These are phyloP conservation scores for Meyerozyma smithsonii DNA, from an alignment of 1,139 yeast species.

Conservation along the genomic window DNA sequence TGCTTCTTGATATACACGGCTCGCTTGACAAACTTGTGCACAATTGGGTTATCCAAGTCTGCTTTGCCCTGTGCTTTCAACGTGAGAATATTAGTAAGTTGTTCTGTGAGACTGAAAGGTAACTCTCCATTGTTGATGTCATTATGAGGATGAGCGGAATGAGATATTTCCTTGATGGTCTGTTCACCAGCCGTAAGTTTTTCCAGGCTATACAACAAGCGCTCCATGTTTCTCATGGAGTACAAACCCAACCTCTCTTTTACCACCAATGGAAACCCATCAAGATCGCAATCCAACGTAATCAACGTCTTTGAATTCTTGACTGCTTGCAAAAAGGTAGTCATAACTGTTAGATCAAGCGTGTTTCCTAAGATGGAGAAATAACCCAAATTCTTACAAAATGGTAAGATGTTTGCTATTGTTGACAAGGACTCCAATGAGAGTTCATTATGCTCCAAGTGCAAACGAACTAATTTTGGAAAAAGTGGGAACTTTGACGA, in stretches of 20 bases:
- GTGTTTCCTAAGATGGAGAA: conserved; percentile 59
- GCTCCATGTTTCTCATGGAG: conserved; percentile 70
- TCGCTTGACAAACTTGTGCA: conserved; percentile 37
- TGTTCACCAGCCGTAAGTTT: neutral
- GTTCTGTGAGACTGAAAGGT: conserved; percentile 28
- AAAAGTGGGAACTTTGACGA: conserved; percentile 56
- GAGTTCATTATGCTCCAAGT: conserved; percentile 57
- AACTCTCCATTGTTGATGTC: neutral
- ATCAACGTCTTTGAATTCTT: conserved; percentile 37
- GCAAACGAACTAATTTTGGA: conserved; percentile 51
- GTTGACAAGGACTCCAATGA: conserved; percentile 43
- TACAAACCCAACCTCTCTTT: conserved; percentile 60
- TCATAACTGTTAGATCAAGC: conserved; percentile 39
- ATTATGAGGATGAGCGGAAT: too few relatives aligned
- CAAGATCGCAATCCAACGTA: conserved; percentile 37
- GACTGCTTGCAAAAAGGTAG: conserved; percentile 38
- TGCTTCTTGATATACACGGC: conserved; percentile 41
- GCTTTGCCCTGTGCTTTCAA: conserved; percentile 21
- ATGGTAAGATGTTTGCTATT: conserved; percentile 59
- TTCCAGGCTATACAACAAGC: conserved; percentile 17
- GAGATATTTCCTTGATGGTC: neutral
- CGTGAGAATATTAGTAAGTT: conserved; percentile 29
- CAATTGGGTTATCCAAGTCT: conserved; percentile 22
- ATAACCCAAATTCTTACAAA: conserved; percentile 53
- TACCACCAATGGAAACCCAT: conserved; percentile 35